phyloP scores from a whole-genome alignment of 2,329 filamentous ascomycete species.

The Fusarium sp. region DNA sequence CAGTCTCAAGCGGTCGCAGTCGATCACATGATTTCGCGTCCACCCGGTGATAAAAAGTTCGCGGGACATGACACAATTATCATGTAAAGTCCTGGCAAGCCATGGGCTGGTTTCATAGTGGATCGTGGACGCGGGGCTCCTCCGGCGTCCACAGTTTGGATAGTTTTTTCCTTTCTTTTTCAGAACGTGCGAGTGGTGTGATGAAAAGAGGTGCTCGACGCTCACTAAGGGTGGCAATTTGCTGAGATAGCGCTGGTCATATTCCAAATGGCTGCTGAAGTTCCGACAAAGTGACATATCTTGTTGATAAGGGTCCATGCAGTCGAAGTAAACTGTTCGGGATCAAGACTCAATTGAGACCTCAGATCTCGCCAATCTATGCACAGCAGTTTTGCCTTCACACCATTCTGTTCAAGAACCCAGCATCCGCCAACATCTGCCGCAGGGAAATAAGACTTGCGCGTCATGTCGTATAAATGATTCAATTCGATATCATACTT shows the following conservation, averaged over 20 bases:
- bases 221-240: not conserved
- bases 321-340: not conserved
- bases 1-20: not conserved
- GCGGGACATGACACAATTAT: not conserved
- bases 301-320: constrained; percentile 1
- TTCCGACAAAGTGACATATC: not conserved
- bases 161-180: not conserved
- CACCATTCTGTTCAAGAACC: not conserved
- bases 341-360: constrained; percentile 4
- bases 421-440: not conserved
- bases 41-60: not conserved
- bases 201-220: not conserved
- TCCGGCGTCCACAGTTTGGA: not conserved
- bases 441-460: not conserved
- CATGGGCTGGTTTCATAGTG: not conserved
- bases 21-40: constrained; percentile 6
- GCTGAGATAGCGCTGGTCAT: not conserved
- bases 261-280: constrained; percentile 1
- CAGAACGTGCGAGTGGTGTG: not conserved
- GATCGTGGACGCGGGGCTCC: not conserved
- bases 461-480: not conserved
- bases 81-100: not conserved
- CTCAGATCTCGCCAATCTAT: constrained; percentile 37
- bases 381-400: constrained; percentile 16
- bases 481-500: not conserved